A percentile compares a stretch with the other conserved stretches of the same genome.
phyloP scores from a whole-genome alignment of 202 grass and related monocot genomes.

The Alloteropsis angusta region DNA sequence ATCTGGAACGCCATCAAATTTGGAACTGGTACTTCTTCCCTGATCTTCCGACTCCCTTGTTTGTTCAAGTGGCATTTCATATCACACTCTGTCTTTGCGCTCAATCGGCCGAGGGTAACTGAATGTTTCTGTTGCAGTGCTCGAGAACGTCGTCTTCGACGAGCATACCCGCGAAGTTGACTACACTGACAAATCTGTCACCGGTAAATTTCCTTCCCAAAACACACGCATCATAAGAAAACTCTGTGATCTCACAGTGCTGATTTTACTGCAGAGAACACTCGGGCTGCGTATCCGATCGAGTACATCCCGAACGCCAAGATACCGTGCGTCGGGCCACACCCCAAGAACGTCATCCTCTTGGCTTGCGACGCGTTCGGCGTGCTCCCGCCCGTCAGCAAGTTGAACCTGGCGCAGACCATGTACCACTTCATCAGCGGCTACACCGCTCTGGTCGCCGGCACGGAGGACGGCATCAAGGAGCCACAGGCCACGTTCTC shows the following conservation, averaged over 20 bases:
- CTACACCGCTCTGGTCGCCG: slow-evolving; percentile 95
- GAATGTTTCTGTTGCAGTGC: slow-evolving; percentile 35
- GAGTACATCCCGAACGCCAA: slow-evolving; percentile 95
- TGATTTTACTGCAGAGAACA: slow-evolving; percentile 63
- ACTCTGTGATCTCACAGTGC: not conserved
- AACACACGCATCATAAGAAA: not conserved
- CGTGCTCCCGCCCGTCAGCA: slow-evolving; percentile 95
- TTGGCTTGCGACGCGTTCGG: slow-evolving; percentile 94
- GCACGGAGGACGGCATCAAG: slow-evolving; percentile 93
- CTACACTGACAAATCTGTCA: slow-evolving; percentile 88
- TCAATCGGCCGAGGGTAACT: not conserved
- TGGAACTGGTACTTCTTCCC: slow-evolving; percentile 55
- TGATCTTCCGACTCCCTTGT: not conserved
- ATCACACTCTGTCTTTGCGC: not conserved
- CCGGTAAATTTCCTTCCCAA: slow-evolving; percentile 39
- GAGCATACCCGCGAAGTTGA: slow-evolving; percentile 93
- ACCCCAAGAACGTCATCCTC: slow-evolving; percentile 96
- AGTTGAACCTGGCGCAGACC: slow-evolving; percentile 88
- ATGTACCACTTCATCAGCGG: slow-evolving; percentile 99
- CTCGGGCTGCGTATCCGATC: slow-evolving; percentile 87
- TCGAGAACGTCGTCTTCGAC: slow-evolving; percentile 97
- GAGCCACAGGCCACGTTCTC: slow-evolving; percentile 97
- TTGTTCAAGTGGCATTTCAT: not conserved
- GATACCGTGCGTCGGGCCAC: slow-evolving; percentile 81
- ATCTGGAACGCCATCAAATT: slow-evolving; percentile 99